Evolutionary conservation across 208 protist genomes (phyloP).

Genomic region (Trypanosoma platydactyli): DNA sequence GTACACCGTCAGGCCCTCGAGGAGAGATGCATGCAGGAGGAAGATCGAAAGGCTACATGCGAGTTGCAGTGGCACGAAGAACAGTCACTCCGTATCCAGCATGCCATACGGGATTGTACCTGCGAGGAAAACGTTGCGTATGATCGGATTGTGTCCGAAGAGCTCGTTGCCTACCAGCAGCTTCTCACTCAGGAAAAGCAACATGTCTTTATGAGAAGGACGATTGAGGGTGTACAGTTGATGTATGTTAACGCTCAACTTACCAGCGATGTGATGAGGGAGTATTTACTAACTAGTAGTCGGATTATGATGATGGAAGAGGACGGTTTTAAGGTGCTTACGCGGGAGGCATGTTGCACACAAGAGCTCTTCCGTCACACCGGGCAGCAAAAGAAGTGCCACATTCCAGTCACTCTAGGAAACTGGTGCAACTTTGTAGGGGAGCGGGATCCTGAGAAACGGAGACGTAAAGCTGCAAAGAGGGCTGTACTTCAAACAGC

Average conservation of each 20-base stretch:
- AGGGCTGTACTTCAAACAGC: neutral
- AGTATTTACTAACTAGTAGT: conserved; percentile 4
- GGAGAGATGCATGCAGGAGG: conserved; percentile 16
- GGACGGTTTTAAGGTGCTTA: neutral
- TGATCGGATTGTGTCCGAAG: conserved; percentile 16
- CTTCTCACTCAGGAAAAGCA: conserved; percentile 3
- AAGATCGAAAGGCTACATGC: conserved; percentile 12
- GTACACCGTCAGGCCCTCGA: conserved; percentile 8
- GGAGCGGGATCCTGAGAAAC: neutral
- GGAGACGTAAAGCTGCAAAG: neutral
- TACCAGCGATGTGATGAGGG: neutral
- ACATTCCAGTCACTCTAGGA: neutral
- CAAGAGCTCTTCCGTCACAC: neutral
- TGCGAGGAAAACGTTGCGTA: neutral
- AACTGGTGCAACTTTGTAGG: neutral
- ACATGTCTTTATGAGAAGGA: neutral
- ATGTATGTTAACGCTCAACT: neutral
- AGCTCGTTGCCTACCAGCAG: neutral
- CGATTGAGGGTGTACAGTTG: neutral
- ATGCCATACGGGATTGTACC: conserved; percentile 8
- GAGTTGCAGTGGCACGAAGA: conserved; percentile 10
- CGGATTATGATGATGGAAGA: conserved; percentile 23
- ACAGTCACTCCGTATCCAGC: conserved; percentile 3
- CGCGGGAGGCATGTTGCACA: neutral
- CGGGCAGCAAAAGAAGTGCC: neutral